Percentiles rank a stretch among this genome's conserved stretches.
Conservation (phyloP, 352 stramenopile species). For the Phytophthora boehmeriae region DNA sequence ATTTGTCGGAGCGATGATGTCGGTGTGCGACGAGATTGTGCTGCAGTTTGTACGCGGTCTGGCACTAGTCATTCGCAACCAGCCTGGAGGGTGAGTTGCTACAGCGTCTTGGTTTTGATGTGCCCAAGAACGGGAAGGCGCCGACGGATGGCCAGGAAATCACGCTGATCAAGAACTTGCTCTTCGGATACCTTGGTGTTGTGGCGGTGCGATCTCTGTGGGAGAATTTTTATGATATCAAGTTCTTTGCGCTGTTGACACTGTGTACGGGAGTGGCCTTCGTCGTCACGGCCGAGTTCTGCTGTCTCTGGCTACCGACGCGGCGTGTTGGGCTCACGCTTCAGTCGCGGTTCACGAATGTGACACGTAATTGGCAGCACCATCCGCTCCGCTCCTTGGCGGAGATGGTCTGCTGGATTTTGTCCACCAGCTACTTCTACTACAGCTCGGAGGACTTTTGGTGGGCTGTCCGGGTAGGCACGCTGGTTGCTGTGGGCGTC, state of each 20-base stretch:
- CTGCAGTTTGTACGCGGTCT: conserved; percentile 69
- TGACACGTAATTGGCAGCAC: conserved; percentile 64
- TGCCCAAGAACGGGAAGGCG: conserved; percentile 70
- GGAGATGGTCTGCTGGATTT: conserved; percentile 70
- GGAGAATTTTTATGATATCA: conserved; percentile 73
- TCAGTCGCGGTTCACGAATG: conserved; percentile 74
- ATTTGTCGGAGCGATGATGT: conserved; percentile 82
- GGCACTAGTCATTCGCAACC: conserved; percentile 73
- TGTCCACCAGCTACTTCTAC: conserved; percentile 64
- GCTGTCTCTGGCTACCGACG: conserved; percentile 79
- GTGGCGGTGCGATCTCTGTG: conserved; percentile 66
- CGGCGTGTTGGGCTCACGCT: conserved; percentile 71
- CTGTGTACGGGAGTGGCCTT: conserved; percentile 72
- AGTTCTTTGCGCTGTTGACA: conserved; percentile 72
- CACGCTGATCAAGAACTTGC: conserved; percentile 75
- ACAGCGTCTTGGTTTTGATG: conserved; percentile 70
- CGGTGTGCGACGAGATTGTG: conserved; percentile 78
- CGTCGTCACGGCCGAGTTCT: conserved; percentile 78
- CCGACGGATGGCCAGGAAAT: conserved; percentile 72
- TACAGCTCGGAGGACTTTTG: conserved; percentile 57
- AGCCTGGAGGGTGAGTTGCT: conserved; percentile 63
- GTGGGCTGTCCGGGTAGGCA: conserved; percentile 59
- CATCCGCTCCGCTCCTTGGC: conserved; percentile 54
- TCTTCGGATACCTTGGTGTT: conserved; percentile 79
- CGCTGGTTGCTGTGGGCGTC: conserved; percentile 54